These are phyloP conservation scores for Alisma plantagoaquatica DNA, from an alignment of 106 monocot species.

Conservation along the genomic window DNA sequence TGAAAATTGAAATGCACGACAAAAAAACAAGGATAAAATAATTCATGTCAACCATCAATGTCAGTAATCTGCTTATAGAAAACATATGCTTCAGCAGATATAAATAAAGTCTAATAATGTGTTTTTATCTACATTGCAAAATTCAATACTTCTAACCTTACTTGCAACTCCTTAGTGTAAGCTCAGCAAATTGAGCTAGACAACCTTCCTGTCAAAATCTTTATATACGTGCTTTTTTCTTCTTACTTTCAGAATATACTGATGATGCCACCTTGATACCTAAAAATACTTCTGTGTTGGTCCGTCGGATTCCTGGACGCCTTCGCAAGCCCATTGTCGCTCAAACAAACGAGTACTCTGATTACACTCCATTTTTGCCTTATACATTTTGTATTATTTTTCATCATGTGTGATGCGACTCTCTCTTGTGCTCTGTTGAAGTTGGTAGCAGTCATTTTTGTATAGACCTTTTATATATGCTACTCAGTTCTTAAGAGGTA, in stretches of 20 bases:
- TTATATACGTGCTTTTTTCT: conserved; percentile 30
- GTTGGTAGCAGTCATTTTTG: too few relatives aligned
- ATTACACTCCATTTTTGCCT: conserved; percentile 19
- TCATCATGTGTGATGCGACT: not conserved
- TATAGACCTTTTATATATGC: not conserved
- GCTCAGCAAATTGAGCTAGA: conserved; percentile 3
- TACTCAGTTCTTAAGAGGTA: not conserved
- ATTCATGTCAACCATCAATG: too few relatives aligned
- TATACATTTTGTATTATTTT: conserved; percentile 6
- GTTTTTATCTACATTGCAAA: not conserved
- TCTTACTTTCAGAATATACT: conserved; percentile 73
- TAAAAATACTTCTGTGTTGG: conserved; percentile 87
- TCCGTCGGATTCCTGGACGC: conserved; percentile 87
- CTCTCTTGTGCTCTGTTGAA: not conserved
- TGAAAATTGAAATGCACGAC: too few relatives aligned
- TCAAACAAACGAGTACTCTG: conserved; percentile 65
- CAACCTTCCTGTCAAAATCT: conserved; percentile 12
- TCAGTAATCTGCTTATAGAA: too few relatives aligned
- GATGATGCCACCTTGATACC: conserved; percentile 91
- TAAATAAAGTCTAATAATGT: not conserved
- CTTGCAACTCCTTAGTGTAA: too few relatives aligned
- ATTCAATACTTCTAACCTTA: not conserved
- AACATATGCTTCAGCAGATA: not conserved
- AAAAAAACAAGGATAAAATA: too few relatives aligned
- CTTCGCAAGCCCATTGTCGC: conserved; percentile 79